Evolutionary conservation across 176 grass and related monocot genomes (phyloP).

Genomic region (Hordeum vulgare): DNA sequence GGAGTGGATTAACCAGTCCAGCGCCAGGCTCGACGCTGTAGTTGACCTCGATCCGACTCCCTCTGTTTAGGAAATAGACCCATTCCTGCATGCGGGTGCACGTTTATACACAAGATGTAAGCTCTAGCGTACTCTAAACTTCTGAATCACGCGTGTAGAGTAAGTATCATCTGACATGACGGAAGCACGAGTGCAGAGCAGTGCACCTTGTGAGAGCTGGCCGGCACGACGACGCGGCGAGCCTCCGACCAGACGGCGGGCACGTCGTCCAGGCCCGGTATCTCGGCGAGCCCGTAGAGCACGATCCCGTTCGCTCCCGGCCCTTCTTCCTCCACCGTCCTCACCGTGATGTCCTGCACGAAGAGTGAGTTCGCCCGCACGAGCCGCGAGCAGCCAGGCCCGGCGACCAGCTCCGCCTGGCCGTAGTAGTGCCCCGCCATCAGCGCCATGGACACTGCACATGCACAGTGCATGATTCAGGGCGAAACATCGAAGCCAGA

Average conservation of each 20-base stretch:
- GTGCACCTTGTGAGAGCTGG: slow-evolving; percentile 49
- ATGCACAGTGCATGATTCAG: not conserved
- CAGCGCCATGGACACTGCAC: slow-evolving; percentile 45
- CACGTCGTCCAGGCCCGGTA: slow-evolving; percentile 47
- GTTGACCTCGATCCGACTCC: slow-evolving; percentile 32
- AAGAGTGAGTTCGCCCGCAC: slow-evolving; percentile 41
- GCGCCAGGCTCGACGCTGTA: slow-evolving; percentile 35
- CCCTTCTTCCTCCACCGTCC: not conserved
- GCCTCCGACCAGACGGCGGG: slow-evolving; percentile 42
- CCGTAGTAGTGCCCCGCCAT: slow-evolving; percentile 51
- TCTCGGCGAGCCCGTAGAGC: slow-evolving; percentile 40
- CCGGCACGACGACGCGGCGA: slow-evolving; percentile 34
- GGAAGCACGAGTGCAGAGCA: not conserved
- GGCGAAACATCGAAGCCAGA: not conserved
- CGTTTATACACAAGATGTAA: not conserved
- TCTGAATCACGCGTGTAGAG: not conserved
- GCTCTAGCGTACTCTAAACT: not conserved
- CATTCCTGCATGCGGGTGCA: slow-evolving; percentile 39
- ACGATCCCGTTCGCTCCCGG: not conserved
- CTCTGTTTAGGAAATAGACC: slow-evolving; percentile 58
- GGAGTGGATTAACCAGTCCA: slow-evolving; percentile 25
- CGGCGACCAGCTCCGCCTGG: slow-evolving; percentile 32
- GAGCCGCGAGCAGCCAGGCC: slow-evolving; percentile 46
- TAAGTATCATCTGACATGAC: not conserved
- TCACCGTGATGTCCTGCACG: slow-evolving; percentile 41